A percentile compares a stretch with the other conserved stretches of the same genome.
Conservation (phyloP, 2,329 filamentous ascomycete species). For the Ramularia endophylla region DNA sequence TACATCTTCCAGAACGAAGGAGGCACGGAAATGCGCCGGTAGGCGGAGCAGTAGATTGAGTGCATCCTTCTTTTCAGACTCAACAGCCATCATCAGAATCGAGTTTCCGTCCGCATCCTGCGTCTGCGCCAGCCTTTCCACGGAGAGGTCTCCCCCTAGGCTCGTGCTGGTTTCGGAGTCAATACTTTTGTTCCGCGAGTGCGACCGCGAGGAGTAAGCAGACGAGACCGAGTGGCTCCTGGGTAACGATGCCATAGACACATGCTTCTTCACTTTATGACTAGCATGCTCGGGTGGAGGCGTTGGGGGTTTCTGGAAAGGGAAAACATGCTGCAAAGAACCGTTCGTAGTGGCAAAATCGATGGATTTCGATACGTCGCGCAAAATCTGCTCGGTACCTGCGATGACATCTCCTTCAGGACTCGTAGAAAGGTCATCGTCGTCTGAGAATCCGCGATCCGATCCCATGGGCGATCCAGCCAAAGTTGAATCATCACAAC, state of each 20-base stretch:
- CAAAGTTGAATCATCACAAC: slow-evolving; percentile 12
- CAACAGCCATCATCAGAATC: slow-evolving; percentile 55
- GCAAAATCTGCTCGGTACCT: neutral
- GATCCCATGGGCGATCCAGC: slow-evolving; percentile 15
- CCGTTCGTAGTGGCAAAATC: slow-evolving; percentile 34
- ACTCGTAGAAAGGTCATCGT: slow-evolving; percentile 13
- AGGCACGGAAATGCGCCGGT: slow-evolving; percentile 65
- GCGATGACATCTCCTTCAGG: slow-evolving; percentile 3
- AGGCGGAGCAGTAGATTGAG: slow-evolving; percentile 75
- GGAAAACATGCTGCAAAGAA: slow-evolving; percentile 76
- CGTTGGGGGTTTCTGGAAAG: slow-evolving; percentile 64
- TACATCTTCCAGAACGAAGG: slow-evolving; percentile 69
- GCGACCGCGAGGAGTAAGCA: slow-evolving; percentile 62
- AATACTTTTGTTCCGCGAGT: slow-evolving; percentile 72
- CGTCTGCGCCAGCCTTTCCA: slow-evolving; percentile 69
- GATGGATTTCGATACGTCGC: neutral
- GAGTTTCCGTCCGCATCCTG: slow-evolving; percentile 69
- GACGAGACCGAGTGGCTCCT: slow-evolving; percentile 84
- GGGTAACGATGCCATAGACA: slow-evolving; percentile 70
- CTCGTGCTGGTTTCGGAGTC: slow-evolving; percentile 62
- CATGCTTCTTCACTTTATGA: slow-evolving; percentile 62
- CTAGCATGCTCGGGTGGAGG: slow-evolving; percentile 40
- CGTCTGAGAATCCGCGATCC: slow-evolving; percentile 18
- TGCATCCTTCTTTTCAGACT: slow-evolving; percentile 60
- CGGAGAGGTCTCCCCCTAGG: slow-evolving; percentile 79